Conservation (phyloP, 192 early-diverging fungal species). For the Umbelopsis ramanniana region DNA sequence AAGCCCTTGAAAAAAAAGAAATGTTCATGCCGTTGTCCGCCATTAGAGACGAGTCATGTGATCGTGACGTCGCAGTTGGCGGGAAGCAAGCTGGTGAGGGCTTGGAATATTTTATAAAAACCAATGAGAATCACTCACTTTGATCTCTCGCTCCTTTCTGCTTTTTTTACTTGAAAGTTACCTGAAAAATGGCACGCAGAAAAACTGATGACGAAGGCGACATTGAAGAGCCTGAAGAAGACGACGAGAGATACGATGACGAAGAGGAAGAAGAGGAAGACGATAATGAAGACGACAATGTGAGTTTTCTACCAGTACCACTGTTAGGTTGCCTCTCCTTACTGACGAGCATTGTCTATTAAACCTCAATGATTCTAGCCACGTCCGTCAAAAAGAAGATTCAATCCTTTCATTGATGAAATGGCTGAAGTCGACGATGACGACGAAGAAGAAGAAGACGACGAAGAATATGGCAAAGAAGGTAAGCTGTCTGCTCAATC, state of each 20-base stretch:
- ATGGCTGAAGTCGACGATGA: conserved; percentile 76
- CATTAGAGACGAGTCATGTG: not conserved
- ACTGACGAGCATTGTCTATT: conserved; percentile 23
- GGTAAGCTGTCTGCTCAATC: conserved; percentile 31
- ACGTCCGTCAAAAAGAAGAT: conserved; percentile 48
- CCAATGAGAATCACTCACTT: not conserved
- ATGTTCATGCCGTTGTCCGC: no score
- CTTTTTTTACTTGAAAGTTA: not conserved
- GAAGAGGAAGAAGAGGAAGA: conserved; percentile 61
- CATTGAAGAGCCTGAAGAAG: conserved; percentile 33
- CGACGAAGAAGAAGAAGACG: conserved; percentile 70
- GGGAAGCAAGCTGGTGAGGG: no score
- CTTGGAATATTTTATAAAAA: not conserved
- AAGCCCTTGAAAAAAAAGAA: not conserved
- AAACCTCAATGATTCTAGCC: conserved; percentile 29
- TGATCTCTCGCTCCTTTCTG: not conserved
- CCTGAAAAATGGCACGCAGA: conserved; percentile 24
- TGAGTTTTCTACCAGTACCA: conserved; percentile 19
- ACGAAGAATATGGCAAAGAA: conserved; percentile 62
- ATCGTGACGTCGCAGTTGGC: conserved; percentile 6
- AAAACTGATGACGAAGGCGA: conserved; percentile 27
- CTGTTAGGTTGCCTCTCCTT: not conserved
- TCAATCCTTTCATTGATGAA: conserved; percentile 62
- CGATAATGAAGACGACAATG: conserved; percentile 50
- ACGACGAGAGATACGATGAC: conserved; percentile 51